A percentile compares a stretch with the other conserved stretches of the same genome.
Evolutionary conservation across 768 basidiomycete species (phyloP).

Genomic region (Suillus variegatus): DNA sequence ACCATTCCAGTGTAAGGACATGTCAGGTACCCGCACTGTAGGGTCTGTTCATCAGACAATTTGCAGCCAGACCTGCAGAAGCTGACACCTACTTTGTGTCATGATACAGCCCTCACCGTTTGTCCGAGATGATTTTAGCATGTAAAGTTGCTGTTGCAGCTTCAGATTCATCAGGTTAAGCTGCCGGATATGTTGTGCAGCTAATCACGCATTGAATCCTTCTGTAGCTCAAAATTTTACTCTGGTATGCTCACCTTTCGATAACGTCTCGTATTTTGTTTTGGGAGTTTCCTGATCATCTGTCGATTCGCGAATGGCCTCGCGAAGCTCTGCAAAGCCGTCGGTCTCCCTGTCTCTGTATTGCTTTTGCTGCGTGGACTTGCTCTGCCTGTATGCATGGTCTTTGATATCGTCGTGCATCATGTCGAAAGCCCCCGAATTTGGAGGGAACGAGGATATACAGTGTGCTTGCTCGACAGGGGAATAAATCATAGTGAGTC

Average conservation of each 20-base stretch:
- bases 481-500: not conserved
- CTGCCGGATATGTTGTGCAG: not conserved
- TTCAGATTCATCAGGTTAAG: not conserved
- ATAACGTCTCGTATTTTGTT: not conserved
- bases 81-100: not conserved
- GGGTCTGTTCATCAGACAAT: not conserved
- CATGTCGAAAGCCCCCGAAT: not conserved
- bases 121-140: not conserved
- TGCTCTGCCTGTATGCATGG: not conserved
- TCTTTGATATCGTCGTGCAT: not conserved
- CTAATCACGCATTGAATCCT: not conserved
- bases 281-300: not conserved
- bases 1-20: not conserved
- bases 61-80: no score
- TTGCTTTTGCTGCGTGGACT: constrained; percentile 1
- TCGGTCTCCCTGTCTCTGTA: constrained; percentile 3
- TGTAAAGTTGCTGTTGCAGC: not conserved
- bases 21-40: not conserved
- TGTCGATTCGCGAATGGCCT: not conserved
- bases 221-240: not conserved
- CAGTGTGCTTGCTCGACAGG: not conserved
- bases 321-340: constrained; percentile 1
- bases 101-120: not conserved
- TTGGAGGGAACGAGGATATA: not conserved
- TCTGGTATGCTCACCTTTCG: not conserved